These are phyloP conservation scores for Colletotrichum gloeosporioides DNA, from an alignment of 2,329 filamentous ascomycete species.

Conservation along the genomic window DNA sequence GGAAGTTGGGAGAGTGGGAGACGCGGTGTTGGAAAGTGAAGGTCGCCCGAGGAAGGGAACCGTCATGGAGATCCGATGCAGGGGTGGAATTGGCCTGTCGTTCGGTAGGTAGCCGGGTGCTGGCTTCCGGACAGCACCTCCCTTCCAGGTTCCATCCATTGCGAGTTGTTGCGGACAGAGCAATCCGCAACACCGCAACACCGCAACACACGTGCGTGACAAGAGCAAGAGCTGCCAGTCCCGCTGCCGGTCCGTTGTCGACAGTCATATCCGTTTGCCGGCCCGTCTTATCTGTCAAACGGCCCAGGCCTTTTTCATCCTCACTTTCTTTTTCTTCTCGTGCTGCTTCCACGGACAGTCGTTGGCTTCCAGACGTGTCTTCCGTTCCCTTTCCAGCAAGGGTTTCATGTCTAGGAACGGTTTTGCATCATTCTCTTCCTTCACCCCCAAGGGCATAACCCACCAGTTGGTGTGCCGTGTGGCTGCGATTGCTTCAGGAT, in stretches of 20 bases:
- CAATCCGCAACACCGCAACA: neutral
- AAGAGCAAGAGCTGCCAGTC: neutral
- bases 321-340: neutral
- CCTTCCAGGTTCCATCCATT: neutral
- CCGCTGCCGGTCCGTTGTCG: neutral
- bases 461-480: neutral
- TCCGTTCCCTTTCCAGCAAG: neutral
- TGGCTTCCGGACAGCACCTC: neutral
- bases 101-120: conserved; percentile 18
- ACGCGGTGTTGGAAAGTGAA: conserved; percentile 10
- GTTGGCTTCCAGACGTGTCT: neutral
- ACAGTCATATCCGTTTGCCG: neutral
- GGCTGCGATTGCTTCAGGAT: neutral
- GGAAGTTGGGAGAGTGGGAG: neutral
- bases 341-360: neutral
- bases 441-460: neutral
- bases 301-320: neutral
- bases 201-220: neutral
- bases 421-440: neutral
- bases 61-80: conserved; percentile 15
- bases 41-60: conserved; percentile 12
- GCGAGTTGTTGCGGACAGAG: neutral
- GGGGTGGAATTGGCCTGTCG: neutral
- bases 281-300: neutral
- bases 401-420: neutral